Base-by-base conservation (phyloP, 176 grass and related monocot species). In the Cenchrus purpureus region DNA sequence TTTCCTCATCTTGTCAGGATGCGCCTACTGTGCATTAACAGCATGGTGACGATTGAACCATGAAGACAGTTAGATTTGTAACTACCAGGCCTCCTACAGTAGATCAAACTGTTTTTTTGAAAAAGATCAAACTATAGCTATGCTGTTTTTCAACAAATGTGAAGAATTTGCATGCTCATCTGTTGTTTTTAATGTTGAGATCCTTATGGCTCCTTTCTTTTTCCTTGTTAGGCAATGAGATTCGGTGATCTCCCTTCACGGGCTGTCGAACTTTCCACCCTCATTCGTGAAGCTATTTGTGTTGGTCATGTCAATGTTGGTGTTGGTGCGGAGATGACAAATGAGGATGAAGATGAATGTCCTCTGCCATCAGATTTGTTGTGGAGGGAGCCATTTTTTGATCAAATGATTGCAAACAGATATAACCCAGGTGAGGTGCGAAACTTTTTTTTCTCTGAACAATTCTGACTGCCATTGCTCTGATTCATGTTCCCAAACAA, bases 351-450 rank as follows among this genome's bases (percentile, higher is more conserved):
- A 88, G 89, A 90, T 68, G 76, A 56, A 34, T 93, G 88, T 43
- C 96, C 93, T 82, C 58, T 95, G 40, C 96, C 91, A 61, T 89
- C 83, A 68, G 83, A 98, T 69, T 84, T 98, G 53, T 34, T 98
- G 43, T 92, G 89, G 89, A 92, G 93, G 76, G 87, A 98, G 65
- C 96, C 96, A 10, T 69, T 92, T 68, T 98, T 95, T 78, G 89
- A 98, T 68, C 96, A 98, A 81, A 70, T 98, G 82, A 98, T 95
- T 76, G 91, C 86, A 60, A 98, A 95, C 52, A 89, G 87, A 71
- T 98, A 98, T 80, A 66, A 84, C 63, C 93, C 93, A 94, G 96
- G 96, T 92, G 96, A 98, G 93, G 96, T 98, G 82, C 16, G 89
- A 10, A 87, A 85, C 48, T 68, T 19, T 74, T 69, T 85, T n/a